These are phyloP conservation scores for Lactuca saligna DNA, from an alignment of 129 eudicot genomes.

Conservation along the genomic window DNA sequence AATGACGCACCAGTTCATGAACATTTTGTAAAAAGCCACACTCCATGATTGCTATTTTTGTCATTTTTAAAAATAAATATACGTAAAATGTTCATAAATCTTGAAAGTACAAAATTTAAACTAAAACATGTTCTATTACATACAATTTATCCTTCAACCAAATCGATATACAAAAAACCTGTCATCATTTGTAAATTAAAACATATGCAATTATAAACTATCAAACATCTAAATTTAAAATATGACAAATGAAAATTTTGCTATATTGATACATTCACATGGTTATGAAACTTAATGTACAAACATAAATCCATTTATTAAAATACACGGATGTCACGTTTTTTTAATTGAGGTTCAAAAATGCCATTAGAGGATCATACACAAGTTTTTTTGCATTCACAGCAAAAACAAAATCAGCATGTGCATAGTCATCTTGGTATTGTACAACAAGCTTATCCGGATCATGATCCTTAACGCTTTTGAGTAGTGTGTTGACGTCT, in stretches of 20 bases:
- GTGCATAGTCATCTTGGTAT: conserved; percentile 66
- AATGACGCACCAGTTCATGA: background rate
- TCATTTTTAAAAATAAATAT: too few relatives aligned
- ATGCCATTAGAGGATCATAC: conserved; percentile 65
- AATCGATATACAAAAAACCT: too few relatives aligned
- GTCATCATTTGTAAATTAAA: too few relatives aligned
- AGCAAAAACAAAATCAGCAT: conserved; percentile 70
- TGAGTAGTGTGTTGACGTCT: conserved; percentile 62
- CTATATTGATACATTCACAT: background rate
- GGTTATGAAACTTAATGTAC: background rate
- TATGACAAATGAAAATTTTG: background rate
- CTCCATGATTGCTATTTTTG: too few relatives aligned
- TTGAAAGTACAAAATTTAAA: too few relatives aligned
- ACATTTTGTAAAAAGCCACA: too few relatives aligned
- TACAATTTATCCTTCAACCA: too few relatives aligned
- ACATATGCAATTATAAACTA: background rate
- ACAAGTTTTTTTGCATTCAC: conserved; percentile 70
- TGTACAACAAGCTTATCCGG: conserved; percentile 48
- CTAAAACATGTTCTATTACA: too few relatives aligned
- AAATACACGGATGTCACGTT: background rate
- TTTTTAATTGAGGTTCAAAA: conserved; percentile 39
- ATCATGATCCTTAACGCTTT: conserved; percentile 45
- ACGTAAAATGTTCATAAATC: too few relatives aligned
- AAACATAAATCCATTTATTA: too few relatives aligned
- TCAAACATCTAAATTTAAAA: background rate